These are phyloP conservation scores for Xylaria hypoxylon DNA, from an alignment of 2,329 filamentous ascomycete species.

Conservation along the genomic window DNA sequence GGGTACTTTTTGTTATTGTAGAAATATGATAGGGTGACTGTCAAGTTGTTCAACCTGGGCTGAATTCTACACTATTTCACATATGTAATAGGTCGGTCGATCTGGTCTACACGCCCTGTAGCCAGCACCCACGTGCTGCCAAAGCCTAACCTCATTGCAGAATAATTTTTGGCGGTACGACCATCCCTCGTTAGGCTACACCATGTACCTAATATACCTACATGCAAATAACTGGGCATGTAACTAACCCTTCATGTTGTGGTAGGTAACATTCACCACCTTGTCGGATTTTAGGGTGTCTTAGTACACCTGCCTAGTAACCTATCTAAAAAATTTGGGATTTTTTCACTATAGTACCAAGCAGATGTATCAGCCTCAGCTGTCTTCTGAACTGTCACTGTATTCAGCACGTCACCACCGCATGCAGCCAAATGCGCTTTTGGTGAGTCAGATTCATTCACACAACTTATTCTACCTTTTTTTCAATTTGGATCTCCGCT, in stretches of 20 bases:
- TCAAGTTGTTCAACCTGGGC: too few species aligned
- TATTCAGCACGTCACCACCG: constrained; percentile 17
- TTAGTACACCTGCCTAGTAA: neutral
- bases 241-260: constrained; percentile 11
- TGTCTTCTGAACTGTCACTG: constrained; percentile 7
- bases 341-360: neutral
- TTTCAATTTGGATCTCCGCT: neutral
- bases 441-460: constrained; percentile 9
- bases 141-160: constrained; percentile 28
- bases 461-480: neutral
- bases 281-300: neutral
- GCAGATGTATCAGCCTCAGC: constrained; percentile 24
- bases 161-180: constrained; percentile 5
- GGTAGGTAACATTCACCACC: constrained; percentile 13
- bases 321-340: neutral
- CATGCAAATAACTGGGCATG: neutral
- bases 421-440: constrained; percentile 7
- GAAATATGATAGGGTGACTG: neutral
- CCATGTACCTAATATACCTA: neutral
- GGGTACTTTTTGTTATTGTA: constrained; percentile 2
- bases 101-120: too few species aligned
- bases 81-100: too few species aligned
- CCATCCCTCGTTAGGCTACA: neutral
- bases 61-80: too few species aligned
- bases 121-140: constrained; percentile 34